Evolutionary conservation across 2,329 filamentous ascomycete species (phyloP).

Genomic region (Alternaria brassicae): DNA sequence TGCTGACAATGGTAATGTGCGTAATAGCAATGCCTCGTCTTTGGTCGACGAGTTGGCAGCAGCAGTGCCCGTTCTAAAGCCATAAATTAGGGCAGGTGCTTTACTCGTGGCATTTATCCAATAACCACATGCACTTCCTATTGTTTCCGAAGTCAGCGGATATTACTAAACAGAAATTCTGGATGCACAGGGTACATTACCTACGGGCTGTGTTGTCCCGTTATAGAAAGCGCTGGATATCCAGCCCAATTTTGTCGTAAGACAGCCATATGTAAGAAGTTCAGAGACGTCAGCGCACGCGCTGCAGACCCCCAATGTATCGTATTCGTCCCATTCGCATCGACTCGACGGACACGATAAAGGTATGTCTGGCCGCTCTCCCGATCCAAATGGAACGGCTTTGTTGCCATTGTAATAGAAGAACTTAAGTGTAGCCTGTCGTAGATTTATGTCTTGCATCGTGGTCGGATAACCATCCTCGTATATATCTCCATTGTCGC

Average conservation of each 20-base stretch:
- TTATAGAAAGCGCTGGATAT: constrained; percentile 4
- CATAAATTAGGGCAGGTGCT: constrained; percentile 22
- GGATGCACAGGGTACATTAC: background rate
- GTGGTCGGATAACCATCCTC: background rate
- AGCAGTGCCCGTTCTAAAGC: constrained; percentile 8
- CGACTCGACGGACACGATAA: constrained; percentile 31
- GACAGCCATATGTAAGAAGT: constrained; percentile 23
- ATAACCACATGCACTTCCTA: constrained; percentile 29
- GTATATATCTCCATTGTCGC: constrained; percentile 7
- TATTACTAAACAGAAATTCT: background rate
- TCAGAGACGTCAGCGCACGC: constrained; percentile 25
- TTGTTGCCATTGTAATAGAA: constrained; percentile 15
- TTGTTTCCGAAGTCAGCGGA: background rate
- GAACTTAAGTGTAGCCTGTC: background rate
- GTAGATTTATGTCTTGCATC: background rate
- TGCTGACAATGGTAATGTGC: constrained; percentile 16
- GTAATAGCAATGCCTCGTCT: constrained; percentile 18
- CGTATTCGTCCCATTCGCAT: constrained; percentile 27
- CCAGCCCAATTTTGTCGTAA: constrained; percentile 20
- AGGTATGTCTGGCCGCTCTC: constrained; percentile 5
- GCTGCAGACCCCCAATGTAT: constrained; percentile 31
- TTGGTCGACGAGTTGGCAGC: background rate
- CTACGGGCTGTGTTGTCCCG: background rate
- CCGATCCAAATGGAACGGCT: constrained; percentile 11
- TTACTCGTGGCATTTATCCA: constrained; percentile 31